phyloP scores from a whole-genome alignment of 495 filamentous ascomycete genomes.

The Chaetomium cochliodes region DNA sequence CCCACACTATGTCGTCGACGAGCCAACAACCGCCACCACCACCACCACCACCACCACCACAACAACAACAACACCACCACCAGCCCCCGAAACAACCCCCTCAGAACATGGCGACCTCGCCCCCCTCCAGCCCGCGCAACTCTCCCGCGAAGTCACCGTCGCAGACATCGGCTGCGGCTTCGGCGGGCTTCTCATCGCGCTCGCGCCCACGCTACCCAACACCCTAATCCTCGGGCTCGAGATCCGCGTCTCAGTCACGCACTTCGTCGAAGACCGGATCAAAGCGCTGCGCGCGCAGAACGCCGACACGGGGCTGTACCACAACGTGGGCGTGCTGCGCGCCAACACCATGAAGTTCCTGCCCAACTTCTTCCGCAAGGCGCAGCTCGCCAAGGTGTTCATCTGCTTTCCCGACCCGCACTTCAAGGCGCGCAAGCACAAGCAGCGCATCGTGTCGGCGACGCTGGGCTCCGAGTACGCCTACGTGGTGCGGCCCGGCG shows the following conservation, averaged over 20 bases:
- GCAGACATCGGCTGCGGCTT: constrained; percentile 98
- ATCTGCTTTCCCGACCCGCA: constrained; percentile 98
- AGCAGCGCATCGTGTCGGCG: constrained; percentile 87
- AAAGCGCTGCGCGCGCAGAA: constrained; percentile 72
- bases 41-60: constrained; percentile 12
- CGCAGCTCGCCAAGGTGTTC: constrained; percentile 82
- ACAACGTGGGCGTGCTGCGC: constrained; percentile 82
- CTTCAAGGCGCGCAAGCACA: constrained; percentile 96
- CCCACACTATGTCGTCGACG: constrained; percentile 59
- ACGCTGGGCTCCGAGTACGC: constrained; percentile 91
- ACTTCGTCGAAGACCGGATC: constrained; percentile 85
- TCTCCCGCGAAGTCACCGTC: constrained; percentile 76
- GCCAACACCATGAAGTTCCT: constrained; percentile 98
- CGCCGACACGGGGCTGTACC: constrained; percentile 59
- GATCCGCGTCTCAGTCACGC: constrained; percentile 82
- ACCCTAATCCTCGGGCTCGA: constrained; percentile 79
- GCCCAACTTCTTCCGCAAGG: constrained; percentile 84
- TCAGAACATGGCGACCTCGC: constrained; percentile 16
- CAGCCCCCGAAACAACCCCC: constrained; percentile 22
- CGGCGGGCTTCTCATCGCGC: constrained; percentile 83
- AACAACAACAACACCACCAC: constrained; percentile 23
- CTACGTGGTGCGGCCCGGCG: constrained; percentile 77
- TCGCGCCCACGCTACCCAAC: constrained; percentile 76
- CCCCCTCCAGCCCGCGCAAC: constrained; percentile 35
- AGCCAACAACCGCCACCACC: constrained; percentile 21